phyloP scores from a whole-genome alignment of 305 asterid genomes.

The Nicotiana rustica region DNA sequence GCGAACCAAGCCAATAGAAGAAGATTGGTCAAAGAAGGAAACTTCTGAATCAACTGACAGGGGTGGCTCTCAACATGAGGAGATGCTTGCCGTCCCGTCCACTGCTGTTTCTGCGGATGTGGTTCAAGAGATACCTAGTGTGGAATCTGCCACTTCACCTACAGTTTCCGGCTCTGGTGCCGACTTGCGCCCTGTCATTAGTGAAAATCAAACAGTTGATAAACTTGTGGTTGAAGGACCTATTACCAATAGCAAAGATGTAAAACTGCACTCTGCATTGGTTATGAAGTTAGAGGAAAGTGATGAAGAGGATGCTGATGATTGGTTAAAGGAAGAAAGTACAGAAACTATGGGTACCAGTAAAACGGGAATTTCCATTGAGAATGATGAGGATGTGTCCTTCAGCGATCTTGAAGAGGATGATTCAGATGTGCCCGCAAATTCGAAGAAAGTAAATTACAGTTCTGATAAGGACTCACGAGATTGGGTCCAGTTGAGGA shows the following conservation, averaged over 20 bases:
- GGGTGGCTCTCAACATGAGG: slow-evolving; percentile 51
- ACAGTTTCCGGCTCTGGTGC: slow-evolving; percentile 42
- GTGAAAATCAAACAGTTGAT: slow-evolving; percentile 52
- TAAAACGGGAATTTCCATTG: slow-evolving; percentile 59
- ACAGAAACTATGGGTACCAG: slow-evolving; percentile 51
- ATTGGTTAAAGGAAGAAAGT: slow-evolving; percentile 92
- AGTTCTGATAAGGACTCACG: slow-evolving; percentile 79
- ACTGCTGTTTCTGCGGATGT: slow-evolving; percentile 41
- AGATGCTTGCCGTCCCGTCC: slow-evolving; percentile 60
- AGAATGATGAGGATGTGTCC: slow-evolving; percentile 92
- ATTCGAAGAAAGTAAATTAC: slow-evolving; percentile 55
- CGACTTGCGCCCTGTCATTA: slow-evolving; percentile 51
- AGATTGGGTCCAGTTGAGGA: slow-evolving; percentile 87
- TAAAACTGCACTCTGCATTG: slow-evolving; percentile 43
- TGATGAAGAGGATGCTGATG: slow-evolving; percentile 87
- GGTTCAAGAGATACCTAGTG: slow-evolving; percentile 42
- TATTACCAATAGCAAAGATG: slow-evolving; percentile 45
- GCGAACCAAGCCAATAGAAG: slow-evolving; percentile 43
- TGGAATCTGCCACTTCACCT: slow-evolving; percentile 46
- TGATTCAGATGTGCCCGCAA: slow-evolving; percentile 61
- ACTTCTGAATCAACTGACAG: slow-evolving; percentile 48
- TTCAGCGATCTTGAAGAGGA: slow-evolving; percentile 99
- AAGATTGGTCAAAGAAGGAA: slow-evolving; percentile 41
- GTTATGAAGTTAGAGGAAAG: slow-evolving; percentile 44
- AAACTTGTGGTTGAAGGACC: slow-evolving; percentile 52